A percentile compares a stretch with the other conserved stretches of the same genome.
These are phyloP conservation scores for Rhazya stricta DNA, from an alignment of 257 asterid species.

Conservation along the genomic window DNA sequence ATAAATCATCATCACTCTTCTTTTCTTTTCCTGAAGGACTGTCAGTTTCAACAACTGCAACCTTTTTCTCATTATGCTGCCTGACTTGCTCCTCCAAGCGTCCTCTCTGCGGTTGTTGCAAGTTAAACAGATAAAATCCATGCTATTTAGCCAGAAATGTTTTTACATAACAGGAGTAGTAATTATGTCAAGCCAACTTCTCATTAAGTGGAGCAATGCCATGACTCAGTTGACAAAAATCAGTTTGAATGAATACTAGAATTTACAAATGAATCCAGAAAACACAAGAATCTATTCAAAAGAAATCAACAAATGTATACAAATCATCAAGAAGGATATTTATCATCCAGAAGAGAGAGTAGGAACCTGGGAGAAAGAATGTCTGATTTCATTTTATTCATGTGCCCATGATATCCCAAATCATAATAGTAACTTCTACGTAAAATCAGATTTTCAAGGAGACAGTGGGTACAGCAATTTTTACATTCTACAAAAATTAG, in stretches of 20 bases:
- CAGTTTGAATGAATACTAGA: background rate
- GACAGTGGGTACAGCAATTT: background rate
- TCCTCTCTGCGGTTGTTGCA: slow-evolving; percentile 49
- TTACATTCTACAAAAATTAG: slow-evolving; percentile 2
- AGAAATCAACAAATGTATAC: background rate
- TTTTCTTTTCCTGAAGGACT: slow-evolving; percentile 27
- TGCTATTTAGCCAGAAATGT: background rate
- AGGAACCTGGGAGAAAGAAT: background rate
- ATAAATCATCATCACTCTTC: slow-evolving; percentile 53
- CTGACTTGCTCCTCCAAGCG: slow-evolving; percentile 95
- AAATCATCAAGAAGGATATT: background rate
- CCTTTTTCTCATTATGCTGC: slow-evolving; percentile 68
- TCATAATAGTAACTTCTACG: background rate
- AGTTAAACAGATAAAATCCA: slow-evolving; percentile 9
- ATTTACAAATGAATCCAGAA: background rate
- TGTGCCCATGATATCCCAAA: background rate
- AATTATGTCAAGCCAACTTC: background rate
- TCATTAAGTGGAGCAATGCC: background rate
- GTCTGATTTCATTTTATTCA: background rate
- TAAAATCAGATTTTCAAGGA: background rate
- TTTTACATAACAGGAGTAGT: background rate
- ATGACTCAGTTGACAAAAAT: background rate
- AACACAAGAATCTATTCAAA: background rate
- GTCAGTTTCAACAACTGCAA: slow-evolving; percentile 24
- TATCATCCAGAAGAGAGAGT: background rate